Conservation (phyloP, 2,329 filamentous ascomycete species). For the Microdochium trichocladiopsis region DNA sequence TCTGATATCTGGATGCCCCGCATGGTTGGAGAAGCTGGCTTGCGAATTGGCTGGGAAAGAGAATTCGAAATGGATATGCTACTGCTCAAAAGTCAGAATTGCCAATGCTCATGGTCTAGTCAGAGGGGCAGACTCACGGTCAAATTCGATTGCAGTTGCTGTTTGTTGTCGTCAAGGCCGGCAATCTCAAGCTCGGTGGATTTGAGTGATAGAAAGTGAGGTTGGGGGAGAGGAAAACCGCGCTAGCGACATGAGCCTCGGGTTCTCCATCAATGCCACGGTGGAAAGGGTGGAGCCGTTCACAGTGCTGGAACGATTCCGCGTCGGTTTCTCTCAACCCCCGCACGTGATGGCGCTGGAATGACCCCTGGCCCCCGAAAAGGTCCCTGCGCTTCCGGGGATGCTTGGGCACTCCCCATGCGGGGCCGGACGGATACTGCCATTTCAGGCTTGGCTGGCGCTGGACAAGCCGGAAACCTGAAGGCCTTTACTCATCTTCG, state of each 20-base stretch:
- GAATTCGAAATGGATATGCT: no score
- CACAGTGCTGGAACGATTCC: neutral
- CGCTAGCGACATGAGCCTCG: neutral
- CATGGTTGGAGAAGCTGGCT: constrained; percentile 42
- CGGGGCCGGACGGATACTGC: neutral
- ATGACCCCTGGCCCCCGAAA: neutral
- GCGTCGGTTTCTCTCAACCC: neutral
- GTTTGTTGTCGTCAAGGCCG: no score
- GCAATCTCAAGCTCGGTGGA: no score
- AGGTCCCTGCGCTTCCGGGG: neutral
- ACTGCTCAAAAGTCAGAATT: no score
- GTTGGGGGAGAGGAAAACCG: neutral
- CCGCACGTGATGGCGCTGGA: neutral
- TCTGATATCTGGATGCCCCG: constrained; percentile 66
- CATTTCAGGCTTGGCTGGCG: neutral
- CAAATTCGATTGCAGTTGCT: no score
- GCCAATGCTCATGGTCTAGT: no score
- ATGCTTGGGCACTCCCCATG: neutral
- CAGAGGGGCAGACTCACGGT: no score
- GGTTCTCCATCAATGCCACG: neutral
- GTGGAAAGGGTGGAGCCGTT: neutral
- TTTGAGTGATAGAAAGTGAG: no score
- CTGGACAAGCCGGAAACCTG: no score
- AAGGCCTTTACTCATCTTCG: no score
- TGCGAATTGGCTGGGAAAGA: no score